Percentiles rank a stretch among this genome's conserved stretches.
phyloP scores from a whole-genome alignment of 179 eudicot species.

The Beta corolliflora region DNA sequence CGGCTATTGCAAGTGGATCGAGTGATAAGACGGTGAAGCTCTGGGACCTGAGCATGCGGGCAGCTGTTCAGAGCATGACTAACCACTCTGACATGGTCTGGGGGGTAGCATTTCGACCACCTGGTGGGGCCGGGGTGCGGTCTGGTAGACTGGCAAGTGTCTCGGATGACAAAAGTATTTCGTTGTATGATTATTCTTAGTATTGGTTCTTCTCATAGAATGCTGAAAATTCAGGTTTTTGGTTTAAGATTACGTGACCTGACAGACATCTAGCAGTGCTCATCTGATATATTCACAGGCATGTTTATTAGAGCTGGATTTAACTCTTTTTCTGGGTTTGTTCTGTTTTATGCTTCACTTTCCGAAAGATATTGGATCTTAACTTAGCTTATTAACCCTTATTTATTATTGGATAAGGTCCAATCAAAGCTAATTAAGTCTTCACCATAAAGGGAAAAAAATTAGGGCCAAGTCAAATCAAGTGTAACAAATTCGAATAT shows the following conservation, averaged over 20 bases:
- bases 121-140: conserved; percentile 53
- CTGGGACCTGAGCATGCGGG: conserved; percentile 90
- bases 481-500: no score
- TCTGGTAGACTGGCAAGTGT: conserved; percentile 81
- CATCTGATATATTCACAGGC: conserved; percentile 6
- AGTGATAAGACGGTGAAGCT: conserved; percentile 82
- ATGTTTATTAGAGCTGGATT: conserved; percentile 6
- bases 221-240: not conserved
- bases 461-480: no score
- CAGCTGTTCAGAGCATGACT: conserved; percentile 78
- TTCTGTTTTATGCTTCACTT: not conserved
- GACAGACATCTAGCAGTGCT: conserved; percentile 10
- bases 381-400: no score
- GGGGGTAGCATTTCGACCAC: conserved; percentile 87
- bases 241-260: conserved; percentile 17
- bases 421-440: no score
- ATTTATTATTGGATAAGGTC: no score
- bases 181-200: conserved; percentile 77
- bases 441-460: no score
- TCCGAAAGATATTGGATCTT: not conserved
- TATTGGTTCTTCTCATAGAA: not conserved
- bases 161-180: conserved; percentile 88
- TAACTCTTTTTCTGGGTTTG: not conserved
- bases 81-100: conserved; percentile 90
- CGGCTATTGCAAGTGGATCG: conserved; percentile 84